Base-by-base conservation (phyloP, 164 flowering plant species). In the Aristolochia contorta region DNA sequence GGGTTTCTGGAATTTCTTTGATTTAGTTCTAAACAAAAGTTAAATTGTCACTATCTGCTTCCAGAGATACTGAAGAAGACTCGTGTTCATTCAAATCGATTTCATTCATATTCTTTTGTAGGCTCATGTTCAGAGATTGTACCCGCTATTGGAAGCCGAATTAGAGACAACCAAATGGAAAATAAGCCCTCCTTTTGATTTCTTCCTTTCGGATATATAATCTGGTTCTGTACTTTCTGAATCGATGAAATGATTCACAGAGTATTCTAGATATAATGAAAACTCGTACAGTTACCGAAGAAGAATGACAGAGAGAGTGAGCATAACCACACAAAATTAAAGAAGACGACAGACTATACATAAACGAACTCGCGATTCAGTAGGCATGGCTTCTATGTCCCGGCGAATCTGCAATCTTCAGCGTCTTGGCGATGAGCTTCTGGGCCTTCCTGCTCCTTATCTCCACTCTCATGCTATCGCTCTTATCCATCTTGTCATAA, bases 391-490 rank as follows among this genome's bases (percentile, higher is more conserved):
- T 75, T 72, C 52, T 78, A 54, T 75, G 37, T 49, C 64, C 68
- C 14, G 86, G 93, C n/a, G 89, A 85, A 62, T 89, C 96, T 1
- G 94, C 94, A 62, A 83, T 62, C 65, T 74, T 80, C 25, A 89
- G 81, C 57, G 89, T 85, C 58, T 85, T 63, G 25, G 78, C 69
- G 52, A 87, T 78, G 45, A 89, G 72, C 79, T 84, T 87, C 30
- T 69, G 70, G 6, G 96, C 94, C 56, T 79, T 87, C 64, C 76
- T 77, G 82, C 96, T 89, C 56, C 80, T 73, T 1, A 87, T 70
- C 67, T 89, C 96, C 14, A 87, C 71, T 62, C 88, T 89, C 91
- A 83, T 85, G 84, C 96, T 89, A 8, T 89, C 88, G 56, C 85
- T 87, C 79, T 89, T 87, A 47, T 82, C 94, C 20, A 89, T 80